Conservation (phyloP, 1,284 basidiomycete species). For the Leccinum angustisporum region DNA sequence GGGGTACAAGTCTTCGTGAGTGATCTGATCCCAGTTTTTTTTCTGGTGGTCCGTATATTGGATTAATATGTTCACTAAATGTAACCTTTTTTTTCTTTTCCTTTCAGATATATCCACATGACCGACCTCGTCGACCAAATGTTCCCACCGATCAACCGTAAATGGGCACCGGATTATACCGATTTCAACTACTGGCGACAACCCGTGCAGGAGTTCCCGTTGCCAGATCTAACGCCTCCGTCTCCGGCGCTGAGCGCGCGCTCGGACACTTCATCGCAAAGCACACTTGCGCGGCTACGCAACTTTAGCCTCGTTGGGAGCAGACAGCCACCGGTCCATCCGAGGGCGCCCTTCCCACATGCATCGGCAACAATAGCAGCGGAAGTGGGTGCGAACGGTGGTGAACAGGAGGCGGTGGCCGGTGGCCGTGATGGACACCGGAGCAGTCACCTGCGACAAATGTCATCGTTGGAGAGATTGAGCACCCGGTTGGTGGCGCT, state of each 20-base stretch:
- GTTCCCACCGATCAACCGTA: constrained; percentile 94
- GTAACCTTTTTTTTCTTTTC: background rate
- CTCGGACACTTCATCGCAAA: constrained; percentile 77
- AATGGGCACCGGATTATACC: constrained; percentile 87
- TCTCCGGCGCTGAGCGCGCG: constrained; percentile 91
- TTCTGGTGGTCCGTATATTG: background rate
- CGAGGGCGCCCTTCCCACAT: background rate
- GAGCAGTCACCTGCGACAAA: constrained; percentile 53
- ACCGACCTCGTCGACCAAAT: constrained; percentile 99
- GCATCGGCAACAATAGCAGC: background rate
- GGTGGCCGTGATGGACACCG: constrained; percentile 18
- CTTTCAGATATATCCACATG: constrained; percentile 87
- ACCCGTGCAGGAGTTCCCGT: constrained; percentile 73
- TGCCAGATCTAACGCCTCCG: constrained; percentile 90
- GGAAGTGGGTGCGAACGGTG: background rate
- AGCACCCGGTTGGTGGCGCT: constrained; percentile 54
- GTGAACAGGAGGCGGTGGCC: background rate
- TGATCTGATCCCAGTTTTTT: constrained; percentile 16
- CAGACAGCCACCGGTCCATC: constrained; percentile 40
- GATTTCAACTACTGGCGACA: constrained; percentile 98
- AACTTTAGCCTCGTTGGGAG: constrained; percentile 75
- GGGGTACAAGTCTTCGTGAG: constrained; percentile 93
- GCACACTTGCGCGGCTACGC: constrained; percentile 73
- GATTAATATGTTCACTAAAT: background rate
- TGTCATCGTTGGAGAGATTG: constrained; percentile 71